Percentiles rank a stretch among this genome's conserved stretches.
Conservation (phyloP, 208 protist species). For the Crithidia fasciculata region DNA sequence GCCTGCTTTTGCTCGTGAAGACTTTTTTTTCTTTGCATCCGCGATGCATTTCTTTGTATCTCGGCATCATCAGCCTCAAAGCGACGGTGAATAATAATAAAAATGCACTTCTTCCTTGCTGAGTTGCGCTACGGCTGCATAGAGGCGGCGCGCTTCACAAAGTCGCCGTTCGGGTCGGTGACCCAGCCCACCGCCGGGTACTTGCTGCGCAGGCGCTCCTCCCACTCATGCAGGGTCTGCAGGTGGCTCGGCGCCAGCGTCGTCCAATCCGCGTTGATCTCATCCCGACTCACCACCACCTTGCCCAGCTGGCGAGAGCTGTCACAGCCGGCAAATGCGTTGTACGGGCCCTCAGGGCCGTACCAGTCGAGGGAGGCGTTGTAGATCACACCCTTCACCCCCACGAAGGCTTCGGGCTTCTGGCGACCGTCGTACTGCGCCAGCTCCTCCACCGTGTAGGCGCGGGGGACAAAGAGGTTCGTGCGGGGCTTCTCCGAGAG, state of each 20-base stretch:
- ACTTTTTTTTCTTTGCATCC: no score
- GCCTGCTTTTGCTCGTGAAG: no score
- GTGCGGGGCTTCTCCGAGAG: constrained; percentile 50
- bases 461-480: constrained; percentile 67
- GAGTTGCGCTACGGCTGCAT: constrained; percentile 45
- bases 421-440: constrained; percentile 72
- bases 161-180: constrained; percentile 54
- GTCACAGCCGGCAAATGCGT: constrained; percentile 86
- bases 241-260: constrained; percentile 66
- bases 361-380: constrained; percentile 81
- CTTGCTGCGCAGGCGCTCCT: constrained; percentile 82
- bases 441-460: constrained; percentile 83
- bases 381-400: constrained; percentile 88
- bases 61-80: no score
- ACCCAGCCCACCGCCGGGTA: constrained; percentile 86
- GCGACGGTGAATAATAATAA: no score
- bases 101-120: no score
- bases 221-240: constrained; percentile 86
- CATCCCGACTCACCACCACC: constrained; percentile 74
- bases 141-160: constrained; percentile 50
- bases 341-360: constrained; percentile 78
- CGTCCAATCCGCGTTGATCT: constrained; percentile 88
- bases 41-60: no score
- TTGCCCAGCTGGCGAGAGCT: constrained; percentile 88
- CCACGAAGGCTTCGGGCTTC: constrained; percentile 75